Evolutionary conservation across 1,139 yeast species (phyloP), one percentile per base, ranked within the genome.

Genomic region (Martiniozyma asiatica): DNA sequence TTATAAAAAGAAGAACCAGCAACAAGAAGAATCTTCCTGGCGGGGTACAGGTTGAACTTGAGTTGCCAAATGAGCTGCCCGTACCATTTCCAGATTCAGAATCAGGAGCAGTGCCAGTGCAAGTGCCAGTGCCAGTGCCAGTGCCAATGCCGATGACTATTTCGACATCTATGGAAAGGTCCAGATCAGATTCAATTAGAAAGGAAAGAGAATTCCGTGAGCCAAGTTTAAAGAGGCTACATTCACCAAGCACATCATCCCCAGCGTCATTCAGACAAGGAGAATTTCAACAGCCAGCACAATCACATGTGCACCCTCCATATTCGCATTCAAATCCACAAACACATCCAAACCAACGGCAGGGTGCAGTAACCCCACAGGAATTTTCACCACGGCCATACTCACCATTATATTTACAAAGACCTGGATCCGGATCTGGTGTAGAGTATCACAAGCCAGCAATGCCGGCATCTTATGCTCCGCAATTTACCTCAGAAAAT

Each of bases 1-100:
- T 63, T 22, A 77, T 78, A 44, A 75, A 73, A 49, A 59, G 89
- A 46, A 53, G 85, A 33, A 67, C 78, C 7, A 68, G 76, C 17
- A 30, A 19, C 11, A 30, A 30, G 22, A 21, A 20, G 12, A 18
- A n/a, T 2, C 20, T 22, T 8, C 11, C 12, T 14, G 21, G 12
- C 5, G 6, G 4, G 7, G 8, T 14, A 4, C 23, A 24, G 12
- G 22, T 24, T 4, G 27, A 25, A 13, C 20, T 29, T 17, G 8
- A 17, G 6, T 6, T 6, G 6, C 8, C 8, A 17, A 17, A 17
- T 17, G 18, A 17, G 8, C 8, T 8, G 8, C 18, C 6, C 6
- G 8, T 6, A 6, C 6, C 18, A 17, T 17, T 8, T 6, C 6
- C 18, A 17, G 6, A 17, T 8, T 17, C 6, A 17, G 6, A 17